These are phyloP conservation scores for Phoma sp. DNA, from an alignment of 2,329 filamentous ascomycete genomes.

Conservation along the genomic window DNA sequence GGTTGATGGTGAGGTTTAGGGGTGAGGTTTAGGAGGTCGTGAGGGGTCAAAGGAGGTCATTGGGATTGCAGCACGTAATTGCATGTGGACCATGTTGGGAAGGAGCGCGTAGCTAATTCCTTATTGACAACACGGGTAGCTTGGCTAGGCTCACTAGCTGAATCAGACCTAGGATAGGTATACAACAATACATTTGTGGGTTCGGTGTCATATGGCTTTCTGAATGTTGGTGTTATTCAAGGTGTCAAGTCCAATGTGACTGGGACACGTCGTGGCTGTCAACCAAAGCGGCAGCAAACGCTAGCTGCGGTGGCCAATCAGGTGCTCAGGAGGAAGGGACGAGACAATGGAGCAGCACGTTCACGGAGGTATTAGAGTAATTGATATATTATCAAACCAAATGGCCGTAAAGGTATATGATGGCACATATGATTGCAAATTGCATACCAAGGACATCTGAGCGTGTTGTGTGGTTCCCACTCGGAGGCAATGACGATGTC, in stretches of 20 bases:
- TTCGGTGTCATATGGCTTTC: too few relatives aligned
- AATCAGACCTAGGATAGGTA: too few relatives aligned
- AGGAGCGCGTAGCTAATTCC: background rate
- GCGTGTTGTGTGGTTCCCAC: too few relatives aligned
- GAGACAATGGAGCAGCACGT: background rate
- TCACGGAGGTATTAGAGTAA: background rate
- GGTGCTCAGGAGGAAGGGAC: slow-evolving; percentile 6
- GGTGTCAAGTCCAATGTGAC: background rate
- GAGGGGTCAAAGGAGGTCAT: too few relatives aligned
- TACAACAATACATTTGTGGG: too few relatives aligned
- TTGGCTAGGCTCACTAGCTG: too few relatives aligned
- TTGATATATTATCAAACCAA: too few relatives aligned
- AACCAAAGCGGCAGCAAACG: slow-evolving; percentile 7
- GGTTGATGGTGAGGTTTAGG: background rate
- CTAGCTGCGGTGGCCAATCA: slow-evolving; percentile 15
- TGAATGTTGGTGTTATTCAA: background rate
- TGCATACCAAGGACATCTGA: background rate
- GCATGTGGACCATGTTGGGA: background rate
- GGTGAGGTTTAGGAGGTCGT: too few relatives aligned
- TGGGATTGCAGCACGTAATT: too few relatives aligned
- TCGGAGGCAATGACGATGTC: slow-evolving; percentile 14
- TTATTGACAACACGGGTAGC: too few relatives aligned
- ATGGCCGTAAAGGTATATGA: too few relatives aligned
- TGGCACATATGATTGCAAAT: too few relatives aligned
- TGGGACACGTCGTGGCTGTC: slow-evolving; percentile 4